These are phyloP conservation scores for Colletotrichum falcatum DNA, from an alignment of 2,329 filamentous ascomycete genomes.

Conservation along the genomic window DNA sequence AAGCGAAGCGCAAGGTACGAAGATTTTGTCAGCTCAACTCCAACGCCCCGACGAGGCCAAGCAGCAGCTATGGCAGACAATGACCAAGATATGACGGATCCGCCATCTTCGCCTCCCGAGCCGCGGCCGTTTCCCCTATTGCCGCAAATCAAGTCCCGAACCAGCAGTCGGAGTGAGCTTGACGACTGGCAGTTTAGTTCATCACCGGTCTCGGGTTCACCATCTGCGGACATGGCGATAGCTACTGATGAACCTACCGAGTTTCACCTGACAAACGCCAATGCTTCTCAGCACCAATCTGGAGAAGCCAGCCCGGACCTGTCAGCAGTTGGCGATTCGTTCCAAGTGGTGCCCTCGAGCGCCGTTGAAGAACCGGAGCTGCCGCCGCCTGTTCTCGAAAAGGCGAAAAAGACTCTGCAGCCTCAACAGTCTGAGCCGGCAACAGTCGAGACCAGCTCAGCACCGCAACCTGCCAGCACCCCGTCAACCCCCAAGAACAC, in stretches of 20 bases:
- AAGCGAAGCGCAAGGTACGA: conserved; percentile 58
- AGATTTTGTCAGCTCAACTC: conserved; percentile 69
- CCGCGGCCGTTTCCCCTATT: conserved; percentile 64
- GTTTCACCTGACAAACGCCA: conserved; percentile 34
- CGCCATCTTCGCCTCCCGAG: conserved; percentile 70
- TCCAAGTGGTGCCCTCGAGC: conserved; percentile 47
- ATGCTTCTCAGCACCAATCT: conserved; percentile 34
- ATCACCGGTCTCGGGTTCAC: conserved; percentile 66
- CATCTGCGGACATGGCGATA: conserved; percentile 46
- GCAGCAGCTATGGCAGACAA: conserved; percentile 59
- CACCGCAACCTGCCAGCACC: neutral
- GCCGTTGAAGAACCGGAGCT: conserved; percentile 34
- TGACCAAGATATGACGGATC: conserved; percentile 62
- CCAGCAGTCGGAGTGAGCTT: conserved; percentile 54
- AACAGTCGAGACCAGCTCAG: neutral
- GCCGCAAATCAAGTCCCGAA: conserved; percentile 64
- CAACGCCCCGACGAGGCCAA: conserved; percentile 69
- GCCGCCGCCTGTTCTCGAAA: conserved; percentile 26
- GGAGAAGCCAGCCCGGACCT: conserved; percentile 27
- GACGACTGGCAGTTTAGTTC: conserved; percentile 67
- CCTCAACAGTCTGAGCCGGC: neutral
- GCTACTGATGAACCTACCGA: conserved; percentile 39
- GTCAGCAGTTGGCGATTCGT: conserved; percentile 36
- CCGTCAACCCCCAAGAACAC: conserved; percentile 38
- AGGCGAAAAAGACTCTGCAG: neutral